Conservation (phyloP, 805 yeast genomes). For the Metschnikowia cerradonensis region DNA sequence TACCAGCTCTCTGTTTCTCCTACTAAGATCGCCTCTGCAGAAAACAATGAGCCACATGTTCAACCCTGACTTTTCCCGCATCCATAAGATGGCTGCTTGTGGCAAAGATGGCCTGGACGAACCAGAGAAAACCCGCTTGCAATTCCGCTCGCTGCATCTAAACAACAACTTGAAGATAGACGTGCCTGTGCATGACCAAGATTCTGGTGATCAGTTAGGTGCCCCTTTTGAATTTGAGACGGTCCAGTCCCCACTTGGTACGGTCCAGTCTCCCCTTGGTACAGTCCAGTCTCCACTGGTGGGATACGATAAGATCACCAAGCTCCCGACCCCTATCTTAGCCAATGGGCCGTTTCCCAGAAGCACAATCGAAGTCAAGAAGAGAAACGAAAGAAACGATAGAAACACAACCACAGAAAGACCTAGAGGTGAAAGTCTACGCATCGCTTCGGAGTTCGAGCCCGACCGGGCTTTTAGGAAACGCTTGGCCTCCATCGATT, state of each 20-base stretch:
- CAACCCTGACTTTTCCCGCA: neutral
- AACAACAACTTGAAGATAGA: slow-evolving; percentile 9
- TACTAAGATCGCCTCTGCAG: neutral
- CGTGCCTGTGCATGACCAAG: slow-evolving; percentile 7
- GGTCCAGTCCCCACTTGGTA: neutral
- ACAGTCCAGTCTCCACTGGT: slow-evolving; percentile 4
- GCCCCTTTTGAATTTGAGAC: slow-evolving; percentile 11
- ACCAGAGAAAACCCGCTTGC: neutral
- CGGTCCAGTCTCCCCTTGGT: slow-evolving; percentile 1
- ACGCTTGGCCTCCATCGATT: slow-evolving; percentile 1
- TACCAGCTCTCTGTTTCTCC: neutral
- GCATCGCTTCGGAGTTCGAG: slow-evolving; percentile 14
- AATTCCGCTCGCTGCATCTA: slow-evolving; percentile 1
- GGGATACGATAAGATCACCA: slow-evolving; percentile 33
- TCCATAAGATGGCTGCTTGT: neutral
- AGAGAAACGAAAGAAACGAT: slow-evolving; percentile 3
- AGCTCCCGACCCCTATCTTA: slow-evolving; percentile 44
- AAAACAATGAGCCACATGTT: slow-evolving; percentile 1
- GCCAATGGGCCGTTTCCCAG: slow-evolving; percentile 10
- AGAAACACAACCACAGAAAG: neutral
- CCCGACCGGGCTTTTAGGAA: slow-evolving; percentile 4
- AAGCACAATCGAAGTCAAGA: slow-evolving; percentile 8
- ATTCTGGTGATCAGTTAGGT: slow-evolving; percentile 4
- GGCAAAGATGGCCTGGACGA: neutral
- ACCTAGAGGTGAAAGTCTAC: neutral